Conservation (phyloP, 768 basidiomycete species). For the Hygrophoropsis aurantiaca region DNA sequence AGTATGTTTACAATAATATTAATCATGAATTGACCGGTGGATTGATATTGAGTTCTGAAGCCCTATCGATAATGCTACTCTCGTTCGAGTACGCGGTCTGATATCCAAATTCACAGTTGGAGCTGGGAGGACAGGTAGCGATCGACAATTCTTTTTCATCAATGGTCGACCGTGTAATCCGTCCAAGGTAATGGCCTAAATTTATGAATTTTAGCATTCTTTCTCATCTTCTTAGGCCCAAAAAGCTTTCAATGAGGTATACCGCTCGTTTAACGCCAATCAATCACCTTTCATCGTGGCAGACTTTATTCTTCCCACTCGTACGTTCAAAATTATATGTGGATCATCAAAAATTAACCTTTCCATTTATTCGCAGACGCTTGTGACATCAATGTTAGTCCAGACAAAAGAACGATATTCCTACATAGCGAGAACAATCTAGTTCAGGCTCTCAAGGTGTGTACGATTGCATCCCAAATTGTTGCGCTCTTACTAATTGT, state of each 20-base stretch:
- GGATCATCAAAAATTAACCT: background rate
- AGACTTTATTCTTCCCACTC: constrained; percentile 78
- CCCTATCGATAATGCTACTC: constrained; percentile 23
- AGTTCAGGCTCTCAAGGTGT: constrained; percentile 75
- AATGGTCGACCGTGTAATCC: constrained; percentile 89
- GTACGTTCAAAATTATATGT: constrained; percentile 38
- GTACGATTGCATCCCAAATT: constrained; percentile 3
- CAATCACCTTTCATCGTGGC: constrained; percentile 84
- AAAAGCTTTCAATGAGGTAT: constrained; percentile 91
- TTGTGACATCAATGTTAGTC: constrained; percentile 92
- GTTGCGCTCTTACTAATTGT: background rate
- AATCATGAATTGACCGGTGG: background rate
- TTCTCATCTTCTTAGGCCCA: constrained; percentile 56
- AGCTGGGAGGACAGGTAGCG: constrained; percentile 73
- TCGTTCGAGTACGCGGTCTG: constrained; percentile 69
- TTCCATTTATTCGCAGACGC: constrained; percentile 48
- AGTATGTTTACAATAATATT: constrained; percentile 13
- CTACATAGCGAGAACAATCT: constrained; percentile 85
- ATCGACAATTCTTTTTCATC: constrained; percentile 90
- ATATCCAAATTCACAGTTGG: constrained; percentile 81
- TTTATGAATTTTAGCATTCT: background rate
- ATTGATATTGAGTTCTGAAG: background rate
- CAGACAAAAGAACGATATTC: constrained; percentile 95
- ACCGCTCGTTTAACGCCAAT: constrained; percentile 72
- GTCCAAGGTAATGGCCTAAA: constrained; percentile 51